phyloP scores from a whole-genome alignment of 164 flowering plant genomes.

The Paratinospora sagittata region DNA sequence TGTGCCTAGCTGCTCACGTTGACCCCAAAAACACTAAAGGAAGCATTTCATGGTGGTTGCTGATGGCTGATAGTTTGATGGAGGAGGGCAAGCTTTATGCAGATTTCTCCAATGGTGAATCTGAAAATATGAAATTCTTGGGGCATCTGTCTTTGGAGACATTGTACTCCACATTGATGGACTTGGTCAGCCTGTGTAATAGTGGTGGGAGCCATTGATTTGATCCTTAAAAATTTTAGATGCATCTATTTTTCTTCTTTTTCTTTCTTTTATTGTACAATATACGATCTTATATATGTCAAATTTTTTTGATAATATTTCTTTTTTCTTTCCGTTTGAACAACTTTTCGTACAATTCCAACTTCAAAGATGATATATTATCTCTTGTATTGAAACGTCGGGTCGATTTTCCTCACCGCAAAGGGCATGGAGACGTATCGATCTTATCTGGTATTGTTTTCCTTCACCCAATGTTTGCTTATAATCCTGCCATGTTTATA shows the following conservation, averaged over 20 bases:
- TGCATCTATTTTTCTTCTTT: not conserved
- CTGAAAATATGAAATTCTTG: slow-evolving; percentile 57
- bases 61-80: slow-evolving; percentile 57
- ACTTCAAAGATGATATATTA: no score
- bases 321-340: no score
- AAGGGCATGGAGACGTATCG: no score
- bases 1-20: slow-evolving; percentile 75
- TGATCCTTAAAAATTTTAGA: not conserved
- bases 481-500: not conserved
- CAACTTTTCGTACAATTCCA: no score
- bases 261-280: no score
- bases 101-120: slow-evolving; percentile 31
- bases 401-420: no score
- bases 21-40: slow-evolving; percentile 64
- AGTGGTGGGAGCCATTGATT: slow-evolving; percentile 32
- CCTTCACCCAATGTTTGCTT: not conserved
- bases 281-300: no score
- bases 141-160: slow-evolving; percentile 71
- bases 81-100: slow-evolving; percentile 42
- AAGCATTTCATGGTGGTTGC: slow-evolving; percentile 94
- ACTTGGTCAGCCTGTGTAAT: slow-evolving; percentile 64
- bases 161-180: slow-evolving; percentile 70
- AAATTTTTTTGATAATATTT: no score
- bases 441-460: not conserved
- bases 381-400: no score